These are phyloP conservation scores for Pythium graminicola DNA, from an alignment of 352 stramenopile genomes.

Conservation along the genomic window DNA sequence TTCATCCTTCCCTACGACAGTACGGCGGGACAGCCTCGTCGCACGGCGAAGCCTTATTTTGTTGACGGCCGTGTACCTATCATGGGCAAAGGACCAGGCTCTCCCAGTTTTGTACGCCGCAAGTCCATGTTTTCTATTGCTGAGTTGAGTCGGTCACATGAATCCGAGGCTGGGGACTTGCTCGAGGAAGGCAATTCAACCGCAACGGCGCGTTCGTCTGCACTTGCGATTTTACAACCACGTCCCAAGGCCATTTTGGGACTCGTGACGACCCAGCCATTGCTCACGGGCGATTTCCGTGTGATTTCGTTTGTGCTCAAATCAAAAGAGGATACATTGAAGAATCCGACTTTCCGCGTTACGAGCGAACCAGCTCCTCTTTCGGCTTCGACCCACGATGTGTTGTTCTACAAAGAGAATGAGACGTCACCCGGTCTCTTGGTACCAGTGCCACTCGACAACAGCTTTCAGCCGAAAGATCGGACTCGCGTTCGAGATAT, in stretches of 20 bases:
- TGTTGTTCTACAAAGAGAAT: constrained; percentile 55
- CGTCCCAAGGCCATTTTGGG: constrained; percentile 52
- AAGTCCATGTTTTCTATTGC: constrained; percentile 71
- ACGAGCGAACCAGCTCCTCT: constrained; percentile 44
- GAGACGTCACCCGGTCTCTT: constrained; percentile 16
- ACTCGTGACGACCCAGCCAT: constrained; percentile 43
- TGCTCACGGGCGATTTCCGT: constrained; percentile 64
- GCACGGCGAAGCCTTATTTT: constrained; percentile 29
- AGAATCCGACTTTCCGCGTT: constrained; percentile 45
- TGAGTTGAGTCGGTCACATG: constrained; percentile 27
- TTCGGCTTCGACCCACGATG: constrained; percentile 34
- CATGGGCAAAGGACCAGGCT: constrained; percentile 81
- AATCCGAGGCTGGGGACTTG: constrained; percentile 15
- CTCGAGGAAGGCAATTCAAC: constrained; percentile 38
- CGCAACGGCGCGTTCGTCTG: constrained; percentile 34
- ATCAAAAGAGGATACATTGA: constrained; percentile 62
- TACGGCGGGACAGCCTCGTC: background rate
- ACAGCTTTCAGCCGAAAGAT: constrained; percentile 45
- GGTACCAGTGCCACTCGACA: constrained; percentile 39
- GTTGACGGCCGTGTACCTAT: constrained; percentile 57
- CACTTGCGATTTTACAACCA: constrained; percentile 61
- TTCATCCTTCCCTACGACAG: constrained; percentile 54
- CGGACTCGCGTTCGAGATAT: constrained; percentile 35
- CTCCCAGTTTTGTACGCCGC: constrained; percentile 71
- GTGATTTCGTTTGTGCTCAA: constrained; percentile 52